phyloP scores from a whole-genome alignment of 495 filamentous ascomycete species.

The Hypoxylon trugodes region DNA sequence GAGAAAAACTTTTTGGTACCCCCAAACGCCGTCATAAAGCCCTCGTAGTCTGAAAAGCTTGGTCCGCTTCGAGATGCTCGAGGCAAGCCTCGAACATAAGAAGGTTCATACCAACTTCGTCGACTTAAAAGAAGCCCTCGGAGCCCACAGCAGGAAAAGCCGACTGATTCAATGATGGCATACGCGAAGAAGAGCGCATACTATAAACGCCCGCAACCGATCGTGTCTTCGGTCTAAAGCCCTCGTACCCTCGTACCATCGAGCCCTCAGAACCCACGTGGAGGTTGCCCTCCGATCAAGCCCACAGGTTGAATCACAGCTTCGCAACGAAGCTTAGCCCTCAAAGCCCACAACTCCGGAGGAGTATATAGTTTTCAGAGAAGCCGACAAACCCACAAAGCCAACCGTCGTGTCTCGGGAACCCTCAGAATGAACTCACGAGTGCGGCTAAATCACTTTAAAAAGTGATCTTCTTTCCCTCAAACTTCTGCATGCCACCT shows the following conservation, averaged over 20 bases:
- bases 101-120: slow-evolving; percentile 54
- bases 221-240: slow-evolving; percentile 16
- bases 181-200: slow-evolving; percentile 41
- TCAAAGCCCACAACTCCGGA: slow-evolving; percentile 59
- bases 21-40: slow-evolving; percentile 46
- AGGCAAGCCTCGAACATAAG: slow-evolving; percentile 43
- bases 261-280: slow-evolving; percentile 51
- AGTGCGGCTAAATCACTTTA: slow-evolving; percentile 60
- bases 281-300: slow-evolving; percentile 52
- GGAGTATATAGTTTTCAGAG: slow-evolving; percentile 49
- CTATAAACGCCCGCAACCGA: slow-evolving; percentile 25
- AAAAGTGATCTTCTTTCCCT: slow-evolving; percentile 93
- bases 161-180: slow-evolving; percentile 34
- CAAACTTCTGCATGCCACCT: slow-evolving; percentile 64
- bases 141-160: slow-evolving; percentile 56
- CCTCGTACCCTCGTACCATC: too few species aligned
- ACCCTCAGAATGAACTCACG: slow-evolving; percentile 50
- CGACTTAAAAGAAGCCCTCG: slow-evolving; percentile 49
- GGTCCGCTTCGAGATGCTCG: slow-evolving; percentile 53
- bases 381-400: slow-evolving; percentile 62
- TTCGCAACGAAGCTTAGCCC: slow-evolving; percentile 52
- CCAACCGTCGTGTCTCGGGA: slow-evolving; percentile 52
- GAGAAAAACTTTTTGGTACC: slow-evolving; percentile 30
- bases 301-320: slow-evolving; percentile 60
- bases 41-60: slow-evolving; percentile 48